Percentiles rank a stretch among this genome's conserved stretches.
Conservation (phyloP, 1,139 yeast genomes). For the Geotrichum citri-aurantii region DNA sequence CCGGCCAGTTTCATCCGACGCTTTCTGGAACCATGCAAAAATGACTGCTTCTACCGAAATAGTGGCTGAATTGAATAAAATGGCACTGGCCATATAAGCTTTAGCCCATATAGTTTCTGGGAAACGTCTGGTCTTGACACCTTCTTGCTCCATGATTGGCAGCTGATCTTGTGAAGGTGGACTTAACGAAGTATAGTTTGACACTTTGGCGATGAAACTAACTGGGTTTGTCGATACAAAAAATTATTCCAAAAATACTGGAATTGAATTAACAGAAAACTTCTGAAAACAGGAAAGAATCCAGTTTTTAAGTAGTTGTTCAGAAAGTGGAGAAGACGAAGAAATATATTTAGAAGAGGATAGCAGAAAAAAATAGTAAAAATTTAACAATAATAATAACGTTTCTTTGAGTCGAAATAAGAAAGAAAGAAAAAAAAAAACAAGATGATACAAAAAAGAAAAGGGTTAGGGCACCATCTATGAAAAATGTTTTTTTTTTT, state of each 20-base stretch:
- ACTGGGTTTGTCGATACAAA: background rate
- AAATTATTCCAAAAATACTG: background rate
- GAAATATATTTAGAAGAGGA: background rate
- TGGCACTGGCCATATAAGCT: background rate
- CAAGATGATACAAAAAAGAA: no score
- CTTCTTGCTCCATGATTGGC: conserved; percentile 7
- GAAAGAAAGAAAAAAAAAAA: no score
- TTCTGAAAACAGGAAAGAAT: background rate
- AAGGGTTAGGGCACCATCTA: background rate
- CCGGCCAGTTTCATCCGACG: conserved; percentile 26
- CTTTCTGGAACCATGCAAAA: conserved; percentile 22
- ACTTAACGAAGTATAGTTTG: background rate
- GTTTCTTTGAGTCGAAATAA: background rate
- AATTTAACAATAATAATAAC: background rate
- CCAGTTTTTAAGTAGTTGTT: background rate
- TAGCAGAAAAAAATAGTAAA: background rate
- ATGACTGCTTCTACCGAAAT: conserved; percentile 13
- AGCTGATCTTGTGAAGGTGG: background rate
- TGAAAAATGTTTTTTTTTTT: no score
- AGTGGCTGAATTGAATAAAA: conserved; percentile 8
- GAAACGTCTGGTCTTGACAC: background rate
- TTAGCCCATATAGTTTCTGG: conserved; percentile 11
- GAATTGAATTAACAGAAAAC: no score
- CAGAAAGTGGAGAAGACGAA: background rate
- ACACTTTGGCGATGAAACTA: background rate